Conservation (phyloP, 805 yeast species). For the Lachancea waltii region DNA sequence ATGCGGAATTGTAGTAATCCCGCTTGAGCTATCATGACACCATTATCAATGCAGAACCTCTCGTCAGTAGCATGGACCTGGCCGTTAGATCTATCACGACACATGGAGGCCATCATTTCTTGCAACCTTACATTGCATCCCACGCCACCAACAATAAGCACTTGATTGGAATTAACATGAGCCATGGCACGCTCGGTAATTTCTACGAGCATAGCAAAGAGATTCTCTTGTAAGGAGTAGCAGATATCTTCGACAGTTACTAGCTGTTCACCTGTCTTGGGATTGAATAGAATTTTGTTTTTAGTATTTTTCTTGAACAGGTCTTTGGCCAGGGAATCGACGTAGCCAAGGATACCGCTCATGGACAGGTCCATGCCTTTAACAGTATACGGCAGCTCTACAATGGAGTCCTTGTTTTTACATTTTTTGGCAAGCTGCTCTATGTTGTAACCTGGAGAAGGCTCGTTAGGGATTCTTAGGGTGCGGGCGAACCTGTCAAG, state of each 20-base stretch:
- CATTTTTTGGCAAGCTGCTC: conserved; percentile 85
- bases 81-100: conserved; percentile 73
- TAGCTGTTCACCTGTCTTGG: conserved; percentile 37
- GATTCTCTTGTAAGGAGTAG: conserved; percentile 84
- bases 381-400: conserved; percentile 88
- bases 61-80: conserved; percentile 93
- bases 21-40: conserved; percentile 98
- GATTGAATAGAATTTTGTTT: conserved; percentile 35
- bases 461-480: conserved; percentile 79
- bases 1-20: conserved; percentile 80
- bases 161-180: conserved; percentile 84
- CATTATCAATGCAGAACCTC: conserved; percentile 94
- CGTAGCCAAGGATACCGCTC: conserved; percentile 88
- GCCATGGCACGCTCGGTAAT: conserved; percentile 99
- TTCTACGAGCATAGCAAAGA: conserved; percentile 94
- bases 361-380: conserved; percentile 97
- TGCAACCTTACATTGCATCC: conserved; percentile 90
- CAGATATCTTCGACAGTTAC: conserved; percentile 85
- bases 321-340: conserved; percentile 75
- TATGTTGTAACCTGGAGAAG: conserved; percentile 96
- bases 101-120: conserved; percentile 96
- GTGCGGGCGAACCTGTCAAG: conserved; percentile 93
- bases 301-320: conserved; percentile 42
- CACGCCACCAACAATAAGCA: conserved; percentile 96
- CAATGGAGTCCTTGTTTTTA: conserved; percentile 39